Base-by-base conservation (phyloP, 2,329 filamentous ascomycete genomes). In the Apiospora sp. region DNA sequence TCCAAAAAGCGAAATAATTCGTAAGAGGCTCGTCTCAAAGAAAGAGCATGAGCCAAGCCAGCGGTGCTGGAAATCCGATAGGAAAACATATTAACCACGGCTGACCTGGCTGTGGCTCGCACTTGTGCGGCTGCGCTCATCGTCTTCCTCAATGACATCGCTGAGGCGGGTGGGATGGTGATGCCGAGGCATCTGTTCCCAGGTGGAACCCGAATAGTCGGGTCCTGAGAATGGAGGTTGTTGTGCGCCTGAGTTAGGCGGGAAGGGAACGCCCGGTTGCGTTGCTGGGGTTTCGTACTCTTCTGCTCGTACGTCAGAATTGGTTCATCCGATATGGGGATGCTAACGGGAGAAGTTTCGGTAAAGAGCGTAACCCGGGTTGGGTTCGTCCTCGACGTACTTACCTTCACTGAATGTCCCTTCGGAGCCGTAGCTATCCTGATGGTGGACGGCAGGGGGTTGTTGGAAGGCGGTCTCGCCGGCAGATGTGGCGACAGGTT, bases 151-250 rank as follows among this genome's bases (percentile, higher is more conserved):
- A 43, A 96, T 88, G 41, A 98, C 95, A 82, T 97, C 95, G 81
- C 94, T 97, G 75, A 98, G 85, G 72, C 95, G 87, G 12, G 95
- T 97, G 0, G 95, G 95, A 82, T 98, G 94, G 76, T 96, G 94
- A 82, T 97, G 95, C 72, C 91, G 89, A 34, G 92, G 92, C n/a
- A 85, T 84, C 83, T 79, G 76, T 75, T 96, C 93, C 94, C 94
- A 97, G 22, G 90, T 92, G 2, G 91, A 87, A 64, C 92, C 92
- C 6, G 88, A 86, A 79, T 94, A 94, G 77, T 94, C 92, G 24
- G 88, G 83, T 41, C 75, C 76, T 37, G 83, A 80, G 75, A 87
- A 86, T 72, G 77, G 77, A 8, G 79, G 78, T 54, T 79, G 79
- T 27, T 78, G 76, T 3, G 74, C 71, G 30, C 75, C 74, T n/a